Evolutionary conservation across 495 filamentous ascomycete genomes (phyloP).

Genomic region (Aspergillus heteromorphus): DNA sequence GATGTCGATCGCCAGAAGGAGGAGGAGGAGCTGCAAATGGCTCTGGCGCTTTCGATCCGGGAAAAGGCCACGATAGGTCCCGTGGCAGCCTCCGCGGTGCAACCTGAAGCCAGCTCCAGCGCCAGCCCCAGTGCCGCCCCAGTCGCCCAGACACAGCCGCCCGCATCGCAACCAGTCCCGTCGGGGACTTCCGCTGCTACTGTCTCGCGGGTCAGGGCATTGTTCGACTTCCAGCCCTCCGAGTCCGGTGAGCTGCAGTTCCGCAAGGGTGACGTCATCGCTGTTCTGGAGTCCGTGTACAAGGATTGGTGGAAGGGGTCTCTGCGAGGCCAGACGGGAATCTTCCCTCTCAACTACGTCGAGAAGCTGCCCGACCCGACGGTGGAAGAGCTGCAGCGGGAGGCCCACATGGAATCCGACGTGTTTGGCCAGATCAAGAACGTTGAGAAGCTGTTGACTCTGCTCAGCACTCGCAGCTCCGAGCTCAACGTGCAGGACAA

Average conservation of each 20-base stretch:
- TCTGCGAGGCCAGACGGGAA: constrained; percentile 87
- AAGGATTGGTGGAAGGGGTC: constrained; percentile 99
- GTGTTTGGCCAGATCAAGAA: constrained; percentile 99
- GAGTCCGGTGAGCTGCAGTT: constrained; percentile 94
- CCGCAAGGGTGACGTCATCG: constrained; percentile 94
- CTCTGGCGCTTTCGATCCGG: constrained; percentile 82
- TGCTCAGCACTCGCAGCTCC: constrained; percentile 90
- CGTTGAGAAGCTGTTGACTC: constrained; percentile 90
- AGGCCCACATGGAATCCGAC: constrained; percentile 95
- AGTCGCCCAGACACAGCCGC: constrained; percentile 35
- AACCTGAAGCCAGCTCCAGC: constrained; percentile 20
- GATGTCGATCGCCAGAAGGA: constrained; percentile 89
- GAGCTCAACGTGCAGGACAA: constrained; percentile 83
- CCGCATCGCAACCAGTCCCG: constrained; percentile 45
- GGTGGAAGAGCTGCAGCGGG: constrained; percentile 86
- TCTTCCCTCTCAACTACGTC: constrained; percentile 98
- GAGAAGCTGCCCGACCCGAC: constrained; percentile 96
- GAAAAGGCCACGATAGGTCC: constrained; percentile 52
- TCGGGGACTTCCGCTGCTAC: constrained; percentile 91
- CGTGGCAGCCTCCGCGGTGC: constrained; percentile 1
- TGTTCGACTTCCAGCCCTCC: constrained; percentile 92
- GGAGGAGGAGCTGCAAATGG: constrained; percentile 97
- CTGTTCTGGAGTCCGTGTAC: constrained; percentile 93
- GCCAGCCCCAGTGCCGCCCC: constrained; percentile 37
- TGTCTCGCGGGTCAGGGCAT: constrained; percentile 85